Evolutionary conservation across 352 stramenopile species (phyloP).

Genomic region (Pythium oligandrum): DNA sequence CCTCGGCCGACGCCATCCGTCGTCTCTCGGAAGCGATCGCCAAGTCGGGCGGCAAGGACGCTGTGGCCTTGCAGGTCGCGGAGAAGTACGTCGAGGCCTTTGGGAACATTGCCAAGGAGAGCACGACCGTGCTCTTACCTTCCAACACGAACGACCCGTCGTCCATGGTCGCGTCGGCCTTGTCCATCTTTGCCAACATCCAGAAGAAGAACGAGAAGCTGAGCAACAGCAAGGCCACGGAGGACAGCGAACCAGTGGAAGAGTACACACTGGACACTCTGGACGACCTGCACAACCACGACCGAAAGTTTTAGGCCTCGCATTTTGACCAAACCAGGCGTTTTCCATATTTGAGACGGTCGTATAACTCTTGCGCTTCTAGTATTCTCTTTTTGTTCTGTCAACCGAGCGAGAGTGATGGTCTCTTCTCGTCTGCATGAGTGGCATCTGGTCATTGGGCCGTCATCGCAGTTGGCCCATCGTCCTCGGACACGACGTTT

Average conservation of each 20-base stretch:
- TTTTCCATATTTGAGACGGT: too few species aligned
- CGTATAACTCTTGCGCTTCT: too few species aligned
- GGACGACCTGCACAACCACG: conserved; percentile 18
- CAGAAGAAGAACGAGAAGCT: conserved; percentile 66
- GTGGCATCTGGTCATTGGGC: neutral
- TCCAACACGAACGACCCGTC: conserved; percentile 81
- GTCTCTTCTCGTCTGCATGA: too few species aligned
- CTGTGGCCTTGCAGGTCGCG: conserved; percentile 81
- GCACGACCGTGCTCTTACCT: conserved; percentile 81
- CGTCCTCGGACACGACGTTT: too few species aligned
- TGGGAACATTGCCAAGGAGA: conserved; percentile 86
- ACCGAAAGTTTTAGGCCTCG: conserved; percentile 5
- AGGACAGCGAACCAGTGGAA: conserved; percentile 19
- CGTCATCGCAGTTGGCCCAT: too few species aligned
- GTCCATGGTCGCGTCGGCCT: conserved; percentile 86
- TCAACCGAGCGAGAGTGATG: too few species aligned
- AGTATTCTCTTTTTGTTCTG: too few species aligned
- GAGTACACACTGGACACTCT: conserved; percentile 71
- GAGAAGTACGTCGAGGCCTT: conserved; percentile 93
- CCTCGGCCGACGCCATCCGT: conserved; percentile 78
- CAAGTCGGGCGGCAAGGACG: conserved; percentile 64
- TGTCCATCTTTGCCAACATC: conserved; percentile 87
- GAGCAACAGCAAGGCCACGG: conserved; percentile 12
- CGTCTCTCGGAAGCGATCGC: conserved; percentile 69
- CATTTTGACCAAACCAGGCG: neutral